Conservation (phyloP, 2,329 filamentous ascomycete species). For the Ophiostoma novo-ulmi region DNA sequence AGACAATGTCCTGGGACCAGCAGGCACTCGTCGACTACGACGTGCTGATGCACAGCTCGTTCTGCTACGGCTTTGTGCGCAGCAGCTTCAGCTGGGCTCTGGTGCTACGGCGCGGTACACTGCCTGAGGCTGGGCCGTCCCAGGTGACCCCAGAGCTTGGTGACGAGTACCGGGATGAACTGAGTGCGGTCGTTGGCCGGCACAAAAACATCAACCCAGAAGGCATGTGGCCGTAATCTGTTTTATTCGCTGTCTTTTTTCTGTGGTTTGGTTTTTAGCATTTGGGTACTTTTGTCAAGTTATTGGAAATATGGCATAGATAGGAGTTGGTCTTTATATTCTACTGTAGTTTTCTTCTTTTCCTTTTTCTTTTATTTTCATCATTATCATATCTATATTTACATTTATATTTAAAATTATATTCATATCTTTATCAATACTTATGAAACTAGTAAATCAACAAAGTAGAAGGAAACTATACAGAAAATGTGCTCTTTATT, state of each 20-base stretch:
- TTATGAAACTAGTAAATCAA: too few relatives aligned
- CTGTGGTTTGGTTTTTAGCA: not conserved
- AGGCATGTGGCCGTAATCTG: constrained; percentile 13
- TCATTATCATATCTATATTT: not conserved
- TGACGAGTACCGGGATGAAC: constrained; percentile 11
- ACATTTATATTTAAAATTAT: too few relatives aligned
- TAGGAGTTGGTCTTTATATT: not conserved
- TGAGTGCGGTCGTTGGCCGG: not conserved
- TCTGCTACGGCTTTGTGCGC: constrained; percentile 22
- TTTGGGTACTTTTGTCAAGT: not conserved
- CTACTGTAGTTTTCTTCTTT: not conserved
- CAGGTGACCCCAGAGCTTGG: constrained; percentile 11
- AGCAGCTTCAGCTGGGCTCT: constrained; percentile 24
- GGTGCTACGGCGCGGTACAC: constrained; percentile 19
- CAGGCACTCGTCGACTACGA: constrained; percentile 25
- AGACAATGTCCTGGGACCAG: constrained; percentile 33
- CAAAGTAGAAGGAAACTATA: too few relatives aligned
- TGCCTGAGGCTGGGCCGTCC: constrained; percentile 22
- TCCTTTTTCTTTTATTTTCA: not conserved
- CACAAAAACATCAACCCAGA: constrained; percentile 11
- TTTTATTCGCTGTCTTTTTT: not conserved
- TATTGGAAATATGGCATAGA: not conserved
- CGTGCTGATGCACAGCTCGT: constrained; percentile 23
- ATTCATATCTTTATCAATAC: too few relatives aligned
- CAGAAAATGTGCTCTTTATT: too few relatives aligned